Conservation (phyloP, 257 asterid species). For the Capsicum rhomboideum region DNA sequence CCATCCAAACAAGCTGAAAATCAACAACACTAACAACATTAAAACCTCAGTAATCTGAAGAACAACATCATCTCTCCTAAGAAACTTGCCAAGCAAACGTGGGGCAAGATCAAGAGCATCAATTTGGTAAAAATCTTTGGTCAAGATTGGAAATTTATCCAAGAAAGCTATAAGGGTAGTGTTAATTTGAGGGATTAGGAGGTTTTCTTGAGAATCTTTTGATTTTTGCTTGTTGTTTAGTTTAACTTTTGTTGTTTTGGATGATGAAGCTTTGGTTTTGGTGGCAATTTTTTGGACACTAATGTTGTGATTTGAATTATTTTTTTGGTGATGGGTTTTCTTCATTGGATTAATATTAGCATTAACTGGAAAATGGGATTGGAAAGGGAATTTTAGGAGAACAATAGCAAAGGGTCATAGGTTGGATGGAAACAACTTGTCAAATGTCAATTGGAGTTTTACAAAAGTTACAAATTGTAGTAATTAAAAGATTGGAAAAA, state of each 20-base stretch:
- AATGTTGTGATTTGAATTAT: not conserved
- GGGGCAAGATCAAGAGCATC: constrained; percentile 99
- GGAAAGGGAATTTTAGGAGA: not conserved
- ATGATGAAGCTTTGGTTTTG: not conserved
- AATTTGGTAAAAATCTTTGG: constrained; percentile 61
- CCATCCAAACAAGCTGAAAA: not conserved
- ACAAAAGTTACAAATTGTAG: not conserved
- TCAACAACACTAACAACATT: not conserved
- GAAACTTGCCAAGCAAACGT: constrained; percentile 77
- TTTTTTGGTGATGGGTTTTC: constrained; percentile 5
- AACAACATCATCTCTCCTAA: constrained; percentile 73
- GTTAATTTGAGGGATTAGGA: not conserved
- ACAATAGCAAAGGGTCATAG: not conserved
- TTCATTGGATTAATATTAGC: constrained; percentile 30
- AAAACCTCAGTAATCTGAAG: constrained; percentile 88
- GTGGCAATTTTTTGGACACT: constrained; percentile 12
- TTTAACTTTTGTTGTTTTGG: constrained; percentile 15
- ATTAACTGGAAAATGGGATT: not conserved
- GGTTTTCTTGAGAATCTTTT: not conserved
- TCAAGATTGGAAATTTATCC: constrained; percentile 35
- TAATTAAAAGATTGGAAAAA: too few relatives aligned
- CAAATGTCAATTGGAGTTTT: not conserved
- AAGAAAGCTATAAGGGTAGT: constrained; percentile 15
- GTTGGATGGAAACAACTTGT: not conserved
- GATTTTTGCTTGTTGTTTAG: constrained; percentile 14